Evolutionary conservation across 257 asterid genomes (phyloP), one percentile per base, ranked within the genome.

Genomic region (Apocynum venetum): DNA sequence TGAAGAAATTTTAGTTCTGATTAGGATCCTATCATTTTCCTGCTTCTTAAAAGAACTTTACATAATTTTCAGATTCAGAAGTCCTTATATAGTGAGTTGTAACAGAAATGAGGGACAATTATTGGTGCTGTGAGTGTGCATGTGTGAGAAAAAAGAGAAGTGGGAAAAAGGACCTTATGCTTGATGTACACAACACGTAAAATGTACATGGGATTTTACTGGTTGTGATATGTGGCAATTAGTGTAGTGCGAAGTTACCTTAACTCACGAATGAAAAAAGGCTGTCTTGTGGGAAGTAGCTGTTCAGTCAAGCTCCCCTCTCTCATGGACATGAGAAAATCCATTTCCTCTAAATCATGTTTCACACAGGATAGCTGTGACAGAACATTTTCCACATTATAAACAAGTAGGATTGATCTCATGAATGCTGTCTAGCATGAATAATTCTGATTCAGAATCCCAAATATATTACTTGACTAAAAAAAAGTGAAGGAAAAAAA

Each of bases 281-380:
- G 92, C 83, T 80, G 90, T 79, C 88, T 90, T 10, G 94, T 87
- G 81, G 99, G 99, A 77, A 95, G 96, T 85, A 95, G 98, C 76
- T 92, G 97, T 81, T 95, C 98, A 2, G 96, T 83, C 90, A 95
- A 84, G 88, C 89, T 89, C 82, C 93, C 97, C 86, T 91, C 91
- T 69, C 93, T 84, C 89, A 87, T 82, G 89, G 98, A 90, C 99
- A 95, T 90, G 84, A 93, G 88, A 84, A 86, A 88, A 85, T 90
- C 93, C 99, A 95, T 95, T 84, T 93, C 98, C 88, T 90, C 97
- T 85, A 95, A 82, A 84, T 95, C 99, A 86, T 87, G 86, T 78
- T 87, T 90, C 67, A 90, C 89, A 78, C 81, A 87, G 63, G 98
- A 95, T 80, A 91, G 96, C 99, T 91, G 96, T 85, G 79, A 38